A percentile compares a stretch with the other conserved stretches of the same genome.
Evolutionary conservation across 805 yeast genomes (phyloP).

Genomic region (Lipomyces anomalus): DNA sequence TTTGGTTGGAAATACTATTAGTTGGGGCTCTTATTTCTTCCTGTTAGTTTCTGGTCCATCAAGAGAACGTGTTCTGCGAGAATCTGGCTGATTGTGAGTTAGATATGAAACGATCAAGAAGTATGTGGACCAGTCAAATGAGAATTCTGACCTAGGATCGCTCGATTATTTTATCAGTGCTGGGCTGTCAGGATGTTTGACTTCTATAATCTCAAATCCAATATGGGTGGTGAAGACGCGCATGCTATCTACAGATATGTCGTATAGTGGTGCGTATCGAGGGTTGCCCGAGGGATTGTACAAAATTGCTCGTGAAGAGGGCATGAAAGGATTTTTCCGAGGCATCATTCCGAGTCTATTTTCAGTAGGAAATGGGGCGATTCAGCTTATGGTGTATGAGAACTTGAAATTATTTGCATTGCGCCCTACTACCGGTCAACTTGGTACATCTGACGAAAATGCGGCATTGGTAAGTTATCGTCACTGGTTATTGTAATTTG

Average conservation of each 20-base stretch:
- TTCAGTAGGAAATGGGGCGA: slow-evolving; percentile 82
- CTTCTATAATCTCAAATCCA: slow-evolving; percentile 80
- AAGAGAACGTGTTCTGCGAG: too few relatives aligned
- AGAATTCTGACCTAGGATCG: slow-evolving; percentile 34
- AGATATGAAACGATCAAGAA: slow-evolving; percentile 19
- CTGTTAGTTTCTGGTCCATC: slow-evolving; percentile 65
- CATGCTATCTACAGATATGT: slow-evolving; percentile 41
- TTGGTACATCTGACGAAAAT: slow-evolving; percentile 14
- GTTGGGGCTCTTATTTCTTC: slow-evolving; percentile 87
- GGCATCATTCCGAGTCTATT: slow-evolving; percentile 71
- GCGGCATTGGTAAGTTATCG: too few relatives aligned
- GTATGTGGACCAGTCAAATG: background rate
- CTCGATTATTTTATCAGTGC: slow-evolving; percentile 51
- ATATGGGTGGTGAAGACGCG: slow-evolving; percentile 94
- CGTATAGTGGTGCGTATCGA: slow-evolving; percentile 47
- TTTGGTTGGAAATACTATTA: slow-evolving; percentile 71
- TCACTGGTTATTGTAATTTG: slow-evolving; percentile 24
- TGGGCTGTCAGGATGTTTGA: slow-evolving; percentile 64
- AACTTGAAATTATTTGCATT: slow-evolving; percentile 50
- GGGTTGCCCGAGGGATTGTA: slow-evolving; percentile 53
- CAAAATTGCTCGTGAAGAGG: slow-evolving; percentile 49
- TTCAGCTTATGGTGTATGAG: slow-evolving; percentile 84
- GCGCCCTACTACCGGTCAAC: too few relatives aligned
- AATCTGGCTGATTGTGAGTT: background rate
- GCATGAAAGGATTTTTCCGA: slow-evolving; percentile 58